Evolutionary conservation across 139 green algal genomes (phyloP).

Genomic region (Spirogloea muscicola): DNA sequence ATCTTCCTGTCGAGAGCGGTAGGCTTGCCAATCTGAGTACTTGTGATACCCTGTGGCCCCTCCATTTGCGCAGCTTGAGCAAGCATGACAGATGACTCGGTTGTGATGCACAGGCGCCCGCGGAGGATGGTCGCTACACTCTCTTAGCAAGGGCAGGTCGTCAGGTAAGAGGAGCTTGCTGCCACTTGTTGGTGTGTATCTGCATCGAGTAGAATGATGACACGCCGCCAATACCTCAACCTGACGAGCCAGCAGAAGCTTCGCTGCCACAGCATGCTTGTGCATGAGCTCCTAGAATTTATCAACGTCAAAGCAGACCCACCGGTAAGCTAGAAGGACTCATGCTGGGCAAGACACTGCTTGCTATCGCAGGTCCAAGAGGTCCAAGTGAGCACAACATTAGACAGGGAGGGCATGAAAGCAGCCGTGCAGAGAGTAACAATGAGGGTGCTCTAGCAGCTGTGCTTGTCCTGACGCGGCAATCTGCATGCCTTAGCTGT

Average conservation of each 20-base stretch:
- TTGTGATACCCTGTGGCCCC: neutral
- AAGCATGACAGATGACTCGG: too few species aligned
- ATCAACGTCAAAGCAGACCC: neutral
- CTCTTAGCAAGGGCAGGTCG: constrained; percentile 9
- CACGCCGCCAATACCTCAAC: too few species aligned
- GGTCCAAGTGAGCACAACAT: constrained; percentile 22
- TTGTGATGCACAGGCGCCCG: constrained; percentile 9
- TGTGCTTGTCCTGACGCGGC: too few species aligned
- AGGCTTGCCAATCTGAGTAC: neutral
- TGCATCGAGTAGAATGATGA: too few species aligned
- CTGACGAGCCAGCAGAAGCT: too few species aligned
- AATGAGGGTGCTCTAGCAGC: constrained; percentile 9
- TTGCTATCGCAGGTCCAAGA: constrained; percentile 18
- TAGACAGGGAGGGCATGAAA: constrained; percentile 21
- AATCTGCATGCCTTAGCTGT: too few species aligned
- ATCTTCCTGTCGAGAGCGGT: neutral
- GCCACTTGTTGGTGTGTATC: too few species aligned
- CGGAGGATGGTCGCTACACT: constrained; percentile 5
- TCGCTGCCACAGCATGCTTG: too few species aligned
- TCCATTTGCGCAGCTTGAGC: neutral
- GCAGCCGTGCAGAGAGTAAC: constrained; percentile 23
- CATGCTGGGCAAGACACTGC: neutral
- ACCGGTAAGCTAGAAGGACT: neutral
- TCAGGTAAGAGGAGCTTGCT: constrained; percentile 8
- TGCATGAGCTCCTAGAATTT: neutral